Evolutionary conservation across 352 stramenopile species (phyloP), one percentile per base, ranked within the genome.

Genomic region (Phytopythium ostracodes): DNA sequence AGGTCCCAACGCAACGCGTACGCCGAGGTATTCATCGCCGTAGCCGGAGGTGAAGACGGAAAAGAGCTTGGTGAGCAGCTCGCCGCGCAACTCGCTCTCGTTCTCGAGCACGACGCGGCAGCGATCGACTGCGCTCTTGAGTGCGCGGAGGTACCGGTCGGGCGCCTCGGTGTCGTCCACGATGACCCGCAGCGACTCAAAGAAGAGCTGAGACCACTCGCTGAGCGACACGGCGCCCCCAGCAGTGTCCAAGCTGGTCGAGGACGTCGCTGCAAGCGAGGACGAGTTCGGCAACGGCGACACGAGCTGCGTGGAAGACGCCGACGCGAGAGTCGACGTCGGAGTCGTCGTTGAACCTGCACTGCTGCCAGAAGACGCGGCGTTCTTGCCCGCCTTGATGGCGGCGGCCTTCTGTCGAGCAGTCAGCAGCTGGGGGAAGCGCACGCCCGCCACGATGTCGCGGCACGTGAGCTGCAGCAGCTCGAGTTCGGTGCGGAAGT

Each of bases 61-160:
- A 57, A 89, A 92, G 4, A 89, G 31, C 50, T 88, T 90, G 14
- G 82, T 90, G 29, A 88, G 60, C 14, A 94, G 59, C 50, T 94
- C 85, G 1, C 73, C 75, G 8, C 75, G 75, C 59, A 92, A 52
- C 44, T 94, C 85, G 22, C 53, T 59, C 12, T 77, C 81, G 42
- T 80, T 75, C 31, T 88, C 87, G 43, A 94, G 58, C 7, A 94
- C 73, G 43, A 90, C 63, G 22, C 86, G 71, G 52, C 85, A 90
- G 18, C 83, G 78, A 2, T 57, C 63, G 33, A 90, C 65, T 0
- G 74, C 65, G 50, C 78, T 81, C 46, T 70, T 65, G 68, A 89
- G 72, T 12, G 65, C 62, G 35, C 64, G n/a, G 4, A 52, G 46
- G 64, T 81, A 91, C 17, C 66, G 75, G 22, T 52, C 54, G 0